Percentiles rank a stretch among this genome's conserved stretches.
These are phyloP conservation scores for Aureobasidium mangrovei DNA, from an alignment of 2,329 filamentous ascomycete species.

Conservation along the genomic window DNA sequence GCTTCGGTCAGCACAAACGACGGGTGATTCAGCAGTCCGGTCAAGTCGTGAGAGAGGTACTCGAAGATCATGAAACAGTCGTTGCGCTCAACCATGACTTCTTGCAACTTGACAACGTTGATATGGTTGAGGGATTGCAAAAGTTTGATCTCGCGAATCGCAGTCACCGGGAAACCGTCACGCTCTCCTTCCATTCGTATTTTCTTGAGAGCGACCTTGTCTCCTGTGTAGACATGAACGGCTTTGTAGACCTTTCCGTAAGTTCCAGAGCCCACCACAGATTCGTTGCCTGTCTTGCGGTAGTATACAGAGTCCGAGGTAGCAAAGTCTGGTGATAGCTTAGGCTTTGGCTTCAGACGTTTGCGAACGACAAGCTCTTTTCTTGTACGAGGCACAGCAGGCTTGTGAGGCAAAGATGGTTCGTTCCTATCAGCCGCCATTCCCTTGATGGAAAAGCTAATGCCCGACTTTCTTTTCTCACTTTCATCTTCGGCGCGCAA, in stretches of 20 bases:
- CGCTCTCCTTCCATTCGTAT: constrained; percentile 90
- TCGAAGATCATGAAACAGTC: constrained; percentile 99
- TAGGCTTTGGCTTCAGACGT: constrained; percentile 62
- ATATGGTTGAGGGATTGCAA: constrained; percentile 75
- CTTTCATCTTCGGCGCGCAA: constrained; percentile 55
- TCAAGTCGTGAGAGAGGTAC: constrained; percentile 92
- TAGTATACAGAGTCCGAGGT: constrained; percentile 85
- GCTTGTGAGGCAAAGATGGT: constrained; percentile 34
- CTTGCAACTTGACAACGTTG: constrained; percentile 74
- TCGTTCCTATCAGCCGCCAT: constrained; percentile 17
- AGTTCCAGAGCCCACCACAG: constrained; percentile 88
- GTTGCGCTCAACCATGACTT: constrained; percentile 97
- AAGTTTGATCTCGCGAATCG: constrained; percentile 82
- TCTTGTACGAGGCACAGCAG: constrained; percentile 19
- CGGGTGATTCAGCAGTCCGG: constrained; percentile 88
- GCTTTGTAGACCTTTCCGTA: constrained; percentile 95
- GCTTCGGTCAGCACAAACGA: constrained; percentile 74
- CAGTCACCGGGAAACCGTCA: constrained; percentile 85
- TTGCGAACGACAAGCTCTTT: constrained; percentile 57
- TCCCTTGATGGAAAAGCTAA: constrained; percentile 89
- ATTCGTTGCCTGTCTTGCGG: constrained; percentile 93
- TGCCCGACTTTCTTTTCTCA: constrained; percentile 46
- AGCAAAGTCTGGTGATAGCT: constrained; percentile 61
- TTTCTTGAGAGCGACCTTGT: constrained; percentile 75
- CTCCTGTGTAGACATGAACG: constrained; percentile 83